Base-by-base conservation (phyloP, 306 rosid species). In the Styphnolobium japonicum region DNA sequence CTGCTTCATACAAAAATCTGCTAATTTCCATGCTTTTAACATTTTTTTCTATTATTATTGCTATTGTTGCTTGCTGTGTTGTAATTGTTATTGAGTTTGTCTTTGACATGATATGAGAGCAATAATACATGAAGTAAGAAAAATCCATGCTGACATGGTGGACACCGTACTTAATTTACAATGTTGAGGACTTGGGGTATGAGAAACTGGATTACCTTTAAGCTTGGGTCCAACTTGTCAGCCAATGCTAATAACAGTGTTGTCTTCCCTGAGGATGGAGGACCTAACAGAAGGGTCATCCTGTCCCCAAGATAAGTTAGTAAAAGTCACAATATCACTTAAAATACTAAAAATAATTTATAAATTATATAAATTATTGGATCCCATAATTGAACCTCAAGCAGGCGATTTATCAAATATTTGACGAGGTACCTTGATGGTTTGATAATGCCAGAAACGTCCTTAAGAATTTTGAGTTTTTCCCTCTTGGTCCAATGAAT, bases 211-310 rank as follows among this genome's bases (percentile, higher is more conserved):
- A 0, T 63, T 63, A 88, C 95, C 88, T 80, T 67, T 39, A 90
- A 72, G 65, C 45, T 71, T 0, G 87, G 79, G 71, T 90, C 95
- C 80, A 90, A 85, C 66, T 87, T 90, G 21, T 88, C 92, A 8
- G 95, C 92, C 70, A 90, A 77, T 25, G 92, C 95, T 49, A 88
- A 25, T 81, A 90, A 69, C 10, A 90, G 91, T 64, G 95, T 79
- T 15, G 95, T 88, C 73, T 90, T 90, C 46, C 95, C 95, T 4
- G 92, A 90, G 10, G 95, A 88, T 4, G 95, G 95, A 1, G 95
- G 95, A 2, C 95, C 95, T 46, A 88, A 76, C 70, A 90, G 36
- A 9, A 90, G 91, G 19, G 92, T 70, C 92, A 90, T 90, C 84
- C 95, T 90, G 21, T 5, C 40, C 31, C 3, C 31, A 10, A 29